A percentile compares a stretch with the other conserved stretches of the same genome.
Conservation (phyloP, 1,284 basidiomycete genomes). For the Sporisorium exsertum region DNA sequence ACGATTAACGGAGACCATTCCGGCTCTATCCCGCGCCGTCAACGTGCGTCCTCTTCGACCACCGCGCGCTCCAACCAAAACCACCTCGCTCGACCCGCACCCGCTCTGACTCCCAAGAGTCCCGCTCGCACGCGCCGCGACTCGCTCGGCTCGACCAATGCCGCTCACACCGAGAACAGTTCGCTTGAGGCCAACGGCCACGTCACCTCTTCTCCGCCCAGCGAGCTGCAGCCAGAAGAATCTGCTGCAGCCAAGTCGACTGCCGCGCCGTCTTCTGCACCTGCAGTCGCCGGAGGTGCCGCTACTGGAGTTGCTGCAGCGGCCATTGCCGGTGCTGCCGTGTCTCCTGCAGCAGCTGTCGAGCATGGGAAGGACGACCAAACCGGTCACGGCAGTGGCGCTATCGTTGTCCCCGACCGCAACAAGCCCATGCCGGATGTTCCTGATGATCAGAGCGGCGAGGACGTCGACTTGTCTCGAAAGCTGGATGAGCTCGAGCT, state of each 20-base stretch:
- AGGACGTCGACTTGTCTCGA: slow-evolving; percentile 20
- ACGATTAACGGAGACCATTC: slow-evolving; percentile 33
- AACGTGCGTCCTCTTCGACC: slow-evolving; percentile 23
- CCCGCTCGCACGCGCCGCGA: slow-evolving; percentile 19
- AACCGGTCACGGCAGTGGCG: not conserved
- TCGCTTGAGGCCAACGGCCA: slow-evolving; percentile 33
- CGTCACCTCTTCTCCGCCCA: slow-evolving; percentile 16
- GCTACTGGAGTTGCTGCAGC: slow-evolving; percentile 22
- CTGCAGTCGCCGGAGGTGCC: slow-evolving; percentile 6
- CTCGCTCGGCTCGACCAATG: slow-evolving; percentile 19
- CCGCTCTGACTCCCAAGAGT: slow-evolving; percentile 36
- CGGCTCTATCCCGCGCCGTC: slow-evolving; percentile 14
- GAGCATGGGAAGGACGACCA: not conserved
- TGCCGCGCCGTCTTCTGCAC: not conserved
- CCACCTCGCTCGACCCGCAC: slow-evolving; percentile 14
- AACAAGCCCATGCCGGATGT: slow-evolving; percentile 23
- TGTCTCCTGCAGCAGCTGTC: slow-evolving; percentile 1
- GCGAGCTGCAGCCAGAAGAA: slow-evolving; percentile 11
- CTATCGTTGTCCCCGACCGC: not conserved
- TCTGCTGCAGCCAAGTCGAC: not conserved
- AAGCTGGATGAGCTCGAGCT: slow-evolving; percentile 38
- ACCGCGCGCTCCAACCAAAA: slow-evolving; percentile 20
- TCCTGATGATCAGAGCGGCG: slow-evolving; percentile 19
- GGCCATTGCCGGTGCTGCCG: slow-evolving; percentile 29
- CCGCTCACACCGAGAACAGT: slow-evolving; percentile 20